Evolutionary conservation across 192 early-diverging fungal genomes (phyloP).

Genomic region (Backusella australiensis): DNA sequence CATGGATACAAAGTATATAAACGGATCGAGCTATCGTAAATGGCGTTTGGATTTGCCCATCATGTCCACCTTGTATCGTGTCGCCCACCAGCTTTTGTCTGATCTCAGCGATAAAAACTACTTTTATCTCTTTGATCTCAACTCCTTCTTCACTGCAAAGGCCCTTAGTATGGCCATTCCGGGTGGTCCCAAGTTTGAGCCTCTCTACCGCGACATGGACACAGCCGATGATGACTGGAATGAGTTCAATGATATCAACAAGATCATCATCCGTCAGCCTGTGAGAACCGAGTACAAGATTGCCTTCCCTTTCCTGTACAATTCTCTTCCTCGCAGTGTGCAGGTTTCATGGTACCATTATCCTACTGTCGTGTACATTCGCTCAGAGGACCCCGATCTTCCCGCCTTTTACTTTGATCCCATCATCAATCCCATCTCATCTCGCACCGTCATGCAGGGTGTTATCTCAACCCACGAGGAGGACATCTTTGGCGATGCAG

Average conservation of each 20-base stretch:
- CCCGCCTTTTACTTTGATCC: slow-evolving; percentile 98
- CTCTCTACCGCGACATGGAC: slow-evolving; percentile 94
- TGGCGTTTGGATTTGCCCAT: slow-evolving; percentile 92
- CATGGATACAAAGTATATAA: slow-evolving; percentile 69
- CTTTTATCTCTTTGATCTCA: slow-evolving; percentile 96
- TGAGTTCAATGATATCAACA: slow-evolving; percentile 99
- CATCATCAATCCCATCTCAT: slow-evolving; percentile 96
- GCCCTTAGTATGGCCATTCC: slow-evolving; percentile 98
- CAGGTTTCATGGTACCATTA: slow-evolving; percentile 92
- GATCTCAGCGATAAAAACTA: slow-evolving; percentile 96
- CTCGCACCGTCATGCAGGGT: slow-evolving; percentile 58
- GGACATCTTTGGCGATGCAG: slow-evolving; percentile 72
- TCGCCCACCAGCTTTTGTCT: slow-evolving; percentile 90
- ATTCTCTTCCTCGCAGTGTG: slow-evolving; percentile 92
- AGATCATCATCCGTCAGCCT: slow-evolving; percentile 98
- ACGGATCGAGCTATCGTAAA: slow-evolving; percentile 83
- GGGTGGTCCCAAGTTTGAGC: slow-evolving; percentile 97
- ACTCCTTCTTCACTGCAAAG: slow-evolving; percentile 96
- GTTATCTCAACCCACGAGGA: slow-evolving; percentile 56
- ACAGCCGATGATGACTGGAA: slow-evolving; percentile 99
- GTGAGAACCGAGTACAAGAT: slow-evolving; percentile 99
- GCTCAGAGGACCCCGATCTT: slow-evolving; percentile 90
- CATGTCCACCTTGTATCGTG: slow-evolving; percentile 93
- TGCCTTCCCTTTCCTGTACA: slow-evolving; percentile 98
- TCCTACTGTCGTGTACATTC: slow-evolving; percentile 87